These are phyloP conservation scores for Umbellularia californica DNA, from an alignment of 164 flowering plant species.

Conservation along the genomic window DNA sequence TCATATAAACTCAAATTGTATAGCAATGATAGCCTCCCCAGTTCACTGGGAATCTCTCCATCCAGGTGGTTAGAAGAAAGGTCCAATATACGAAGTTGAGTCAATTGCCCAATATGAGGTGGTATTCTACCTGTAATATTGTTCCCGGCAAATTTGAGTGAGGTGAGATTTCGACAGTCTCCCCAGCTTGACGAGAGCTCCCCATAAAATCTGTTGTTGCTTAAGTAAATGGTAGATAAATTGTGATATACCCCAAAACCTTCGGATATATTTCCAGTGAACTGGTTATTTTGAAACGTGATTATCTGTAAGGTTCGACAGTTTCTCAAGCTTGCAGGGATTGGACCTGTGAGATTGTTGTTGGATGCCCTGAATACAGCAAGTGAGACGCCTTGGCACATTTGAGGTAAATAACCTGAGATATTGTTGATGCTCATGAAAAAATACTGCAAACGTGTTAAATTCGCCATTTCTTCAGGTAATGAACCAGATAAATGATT, in stretches of 20 bases:
- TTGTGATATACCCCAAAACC: slow-evolving; percentile 1
- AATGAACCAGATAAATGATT: neutral
- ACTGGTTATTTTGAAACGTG: slow-evolving; percentile 10
- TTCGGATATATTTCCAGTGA: slow-evolving; percentile 16
- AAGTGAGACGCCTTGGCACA: neutral
- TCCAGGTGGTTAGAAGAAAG: neutral
- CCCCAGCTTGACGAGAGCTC: slow-evolving; percentile 6
- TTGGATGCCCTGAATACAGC: neutral
- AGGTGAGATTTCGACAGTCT: neutral
- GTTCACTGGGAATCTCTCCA: slow-evolving; percentile 5
- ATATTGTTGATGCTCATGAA: neutral
- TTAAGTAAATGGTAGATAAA: neutral
- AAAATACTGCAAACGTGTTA: neutral
- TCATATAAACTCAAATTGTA: neutral
- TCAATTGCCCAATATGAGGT: neutral
- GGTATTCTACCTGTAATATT: slow-evolving; percentile 7
- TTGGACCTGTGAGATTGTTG: neutral
- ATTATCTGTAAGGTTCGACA: slow-evolving; percentile 19
- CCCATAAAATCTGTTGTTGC: slow-evolving; percentile 3
- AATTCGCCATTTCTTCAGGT: neutral
- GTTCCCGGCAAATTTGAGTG: neutral
- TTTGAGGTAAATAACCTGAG: neutral
- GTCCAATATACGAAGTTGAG: neutral
- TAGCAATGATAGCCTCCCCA: neutral
- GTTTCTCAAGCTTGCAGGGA: slow-evolving; percentile 20